These are phyloP conservation scores for Naganishia onofrii DNA, from an alignment of 768 basidiomycete species.

Conservation along the genomic window DNA sequence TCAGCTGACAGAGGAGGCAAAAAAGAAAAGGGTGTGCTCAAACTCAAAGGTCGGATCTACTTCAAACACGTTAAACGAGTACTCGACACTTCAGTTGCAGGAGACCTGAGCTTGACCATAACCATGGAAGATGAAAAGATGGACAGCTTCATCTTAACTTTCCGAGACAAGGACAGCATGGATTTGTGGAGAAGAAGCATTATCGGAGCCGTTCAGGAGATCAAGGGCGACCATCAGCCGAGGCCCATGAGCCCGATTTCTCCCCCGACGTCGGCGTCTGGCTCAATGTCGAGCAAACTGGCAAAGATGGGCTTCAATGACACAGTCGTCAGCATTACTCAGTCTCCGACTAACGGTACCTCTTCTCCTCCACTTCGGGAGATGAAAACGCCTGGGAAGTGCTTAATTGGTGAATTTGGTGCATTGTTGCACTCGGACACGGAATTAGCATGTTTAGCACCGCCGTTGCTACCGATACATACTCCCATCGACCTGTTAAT, in stretches of 20 bases:
- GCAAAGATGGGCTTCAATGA: constrained; percentile 30
- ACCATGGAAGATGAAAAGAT: constrained; percentile 94
- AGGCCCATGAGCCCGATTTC: constrained; percentile 24
- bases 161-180: constrained; percentile 81
- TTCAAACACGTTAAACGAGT: constrained; percentile 90
- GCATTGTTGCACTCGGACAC: neutral
- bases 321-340: constrained; percentile 47
- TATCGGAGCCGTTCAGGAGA: constrained; percentile 63
- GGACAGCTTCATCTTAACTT: constrained; percentile 93
- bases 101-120: constrained; percentile 90
- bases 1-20: constrained; percentile 8
- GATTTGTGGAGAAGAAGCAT: constrained; percentile 87
- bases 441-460: constrained; percentile 50
- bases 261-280: constrained; percentile 14
- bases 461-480: constrained; percentile 75
- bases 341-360: constrained; percentile 62
- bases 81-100: constrained; percentile 65
- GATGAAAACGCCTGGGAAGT: neutral
- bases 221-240: constrained; percentile 29
- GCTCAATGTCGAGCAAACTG: constrained; percentile 25
- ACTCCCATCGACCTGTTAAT: constrained; percentile 88
- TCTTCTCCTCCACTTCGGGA: neutral
- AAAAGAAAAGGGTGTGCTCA: constrained; percentile 62
- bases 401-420: neutral
- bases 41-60: constrained; percentile 92